Base-by-base conservation (phyloP, 2,329 filamentous ascomycete genomes). In the Ceratocystis ficicola region DNA sequence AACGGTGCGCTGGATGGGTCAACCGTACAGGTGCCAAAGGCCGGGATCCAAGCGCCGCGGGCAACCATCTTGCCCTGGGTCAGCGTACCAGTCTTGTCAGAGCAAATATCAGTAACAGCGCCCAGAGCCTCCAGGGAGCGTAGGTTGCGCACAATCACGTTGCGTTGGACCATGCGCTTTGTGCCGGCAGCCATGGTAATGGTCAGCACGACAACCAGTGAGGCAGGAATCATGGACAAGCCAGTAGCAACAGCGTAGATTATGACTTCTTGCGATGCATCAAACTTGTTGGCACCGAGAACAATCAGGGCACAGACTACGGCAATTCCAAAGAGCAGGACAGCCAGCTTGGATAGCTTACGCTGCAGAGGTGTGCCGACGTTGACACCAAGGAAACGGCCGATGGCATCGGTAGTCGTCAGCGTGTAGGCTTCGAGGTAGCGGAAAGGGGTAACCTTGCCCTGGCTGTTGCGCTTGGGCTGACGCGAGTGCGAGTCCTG, bases 261-360 rank as follows among this genome's bases (percentile, higher is more conserved):
- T 69, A 87, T 83, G 68, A 87, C 83, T 69, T 86, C 83, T 32
- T 79, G 77, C 41, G 77, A 74, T 44, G 74, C 73, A n/a, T 76
- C 74, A 72, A 83, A 85, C 1, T 78, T 70, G 73, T 87, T 88
- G 65, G 86, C 83, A 5, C 78, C 86, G 59, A 88, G 79, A 48
- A 88, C 86, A 70, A 89, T 83, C 69, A 89, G 81, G 7, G 86
- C 86, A 68, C 86, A 86, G 30, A 89, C 71, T 12, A 89, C 81
- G 1, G 86, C 86, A 63, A 87, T 81, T 36, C 77, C 79, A 71
- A 89, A 88, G 1, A 89, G 79, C 1, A 86, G 73, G 20, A 88
- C 77, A 25, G 86, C 86, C 62, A 89, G 79, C 72, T 83, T 83
- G 61, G 85, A 86, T 17, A 89, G 77, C 71, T 86, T 88, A 70